Evolutionary conservation across 192 early-diverging fungal species (phyloP).

Genomic region (Gorgonomyces haynaldii): DNA sequence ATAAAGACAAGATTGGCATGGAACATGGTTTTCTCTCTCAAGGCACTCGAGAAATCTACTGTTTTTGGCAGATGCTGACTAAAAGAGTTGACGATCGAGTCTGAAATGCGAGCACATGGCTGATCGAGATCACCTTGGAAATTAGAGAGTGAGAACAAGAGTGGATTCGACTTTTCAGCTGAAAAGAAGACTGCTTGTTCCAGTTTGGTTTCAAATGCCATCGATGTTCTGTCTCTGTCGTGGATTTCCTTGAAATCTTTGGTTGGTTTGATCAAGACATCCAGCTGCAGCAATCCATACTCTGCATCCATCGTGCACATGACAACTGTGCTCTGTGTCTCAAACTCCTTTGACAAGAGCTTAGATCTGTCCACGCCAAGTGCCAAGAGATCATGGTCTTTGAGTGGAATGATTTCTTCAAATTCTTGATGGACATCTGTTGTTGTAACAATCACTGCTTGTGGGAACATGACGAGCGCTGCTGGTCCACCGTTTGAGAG

Average conservation of each 20-base stretch:
- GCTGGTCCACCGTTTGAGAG: background rate
- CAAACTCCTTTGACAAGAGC: background rate
- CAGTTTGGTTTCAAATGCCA: background rate
- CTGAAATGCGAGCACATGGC: background rate
- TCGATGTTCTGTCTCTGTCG: background rate
- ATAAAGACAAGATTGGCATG: background rate
- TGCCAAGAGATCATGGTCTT: background rate
- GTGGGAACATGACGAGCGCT: background rate
- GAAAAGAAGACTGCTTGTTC: slow-evolving; percentile 7
- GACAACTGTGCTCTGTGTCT: background rate
- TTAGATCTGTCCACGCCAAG: slow-evolving; percentile 4
- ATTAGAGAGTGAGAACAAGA: background rate
- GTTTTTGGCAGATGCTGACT: background rate
- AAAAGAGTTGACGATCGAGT: background rate
- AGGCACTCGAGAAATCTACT: background rate
- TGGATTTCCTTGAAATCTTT: background rate
- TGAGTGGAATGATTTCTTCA: background rate
- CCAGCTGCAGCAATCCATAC: background rate
- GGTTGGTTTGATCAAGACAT: background rate
- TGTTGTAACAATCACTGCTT: background rate
- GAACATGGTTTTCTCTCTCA: background rate
- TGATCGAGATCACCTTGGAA: background rate
- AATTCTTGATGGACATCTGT: background rate
- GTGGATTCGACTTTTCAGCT: background rate
- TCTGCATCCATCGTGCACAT: background rate